phyloP scores from a whole-genome alignment of 306 rosid genomes.

The Gastrolobium bilobum region DNA sequence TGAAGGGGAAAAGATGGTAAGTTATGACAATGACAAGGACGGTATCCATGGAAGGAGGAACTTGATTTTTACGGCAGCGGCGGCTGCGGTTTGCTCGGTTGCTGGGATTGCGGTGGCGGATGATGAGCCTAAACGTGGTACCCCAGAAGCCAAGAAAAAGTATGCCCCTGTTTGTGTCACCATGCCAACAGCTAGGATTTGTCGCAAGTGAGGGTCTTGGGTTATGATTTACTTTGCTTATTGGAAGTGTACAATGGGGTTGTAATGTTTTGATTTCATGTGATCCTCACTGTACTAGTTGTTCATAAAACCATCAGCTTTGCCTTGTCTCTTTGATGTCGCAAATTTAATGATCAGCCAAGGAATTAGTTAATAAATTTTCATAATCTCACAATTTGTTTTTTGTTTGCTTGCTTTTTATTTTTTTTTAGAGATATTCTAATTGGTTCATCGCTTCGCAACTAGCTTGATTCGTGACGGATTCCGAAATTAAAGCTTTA shows the following conservation, averaged over 20 bases:
- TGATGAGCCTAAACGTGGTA: slow-evolving; percentile 53
- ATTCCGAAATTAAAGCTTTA: too few relatives aligned
- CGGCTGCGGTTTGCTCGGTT: slow-evolving; percentile 53
- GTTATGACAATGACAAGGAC: slow-evolving; percentile 36
- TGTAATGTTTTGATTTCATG: slow-evolving; percentile 24
- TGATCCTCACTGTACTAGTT: slow-evolving; percentile 35
- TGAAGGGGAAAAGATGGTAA: slow-evolving; percentile 46
- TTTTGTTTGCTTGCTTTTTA: background rate
- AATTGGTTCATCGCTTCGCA: too few relatives aligned
- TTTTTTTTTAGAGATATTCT: background rate
- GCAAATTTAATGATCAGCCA: background rate
- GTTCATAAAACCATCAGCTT: slow-evolving; percentile 37
- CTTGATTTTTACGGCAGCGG: slow-evolving; percentile 53
- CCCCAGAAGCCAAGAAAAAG: slow-evolving; percentile 60
- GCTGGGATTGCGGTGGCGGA: slow-evolving; percentile 54
- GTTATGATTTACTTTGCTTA: background rate
- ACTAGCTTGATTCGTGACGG: too few relatives aligned
- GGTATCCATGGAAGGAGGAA: slow-evolving; percentile 56
- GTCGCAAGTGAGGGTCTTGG: slow-evolving; percentile 48
- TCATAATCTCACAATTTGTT: background rate
- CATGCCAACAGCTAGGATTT: slow-evolving; percentile 61
- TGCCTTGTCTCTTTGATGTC: slow-evolving; percentile 7
- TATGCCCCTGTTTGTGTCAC: slow-evolving; percentile 68
- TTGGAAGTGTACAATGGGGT: slow-evolving; percentile 33
- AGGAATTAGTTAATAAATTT: background rate